Evolutionary conservation across 495 filamentous ascomycete genomes (phyloP), one percentile per base, ranked within the genome.

Genomic region (Melanomma pulvis-pyrius): DNA sequence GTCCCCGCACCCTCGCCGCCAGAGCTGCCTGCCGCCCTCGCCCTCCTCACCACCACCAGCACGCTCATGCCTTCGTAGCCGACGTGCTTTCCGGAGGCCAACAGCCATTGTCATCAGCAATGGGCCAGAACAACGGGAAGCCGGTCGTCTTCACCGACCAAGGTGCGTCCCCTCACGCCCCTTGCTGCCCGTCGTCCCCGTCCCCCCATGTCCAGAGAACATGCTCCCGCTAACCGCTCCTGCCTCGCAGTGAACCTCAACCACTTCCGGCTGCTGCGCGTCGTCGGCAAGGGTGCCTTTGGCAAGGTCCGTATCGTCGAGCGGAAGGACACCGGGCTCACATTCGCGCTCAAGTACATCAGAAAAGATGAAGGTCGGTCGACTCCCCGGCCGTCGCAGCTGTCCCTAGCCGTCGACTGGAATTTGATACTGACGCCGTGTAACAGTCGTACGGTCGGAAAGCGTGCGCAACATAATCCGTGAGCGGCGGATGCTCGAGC

Each of bases 271-370:
- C 85, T 98, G 26, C 82, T 98, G 34, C 88, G 94, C 72, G 94
- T 98, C 64, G 94, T 98, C 59, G 94, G 94, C 52, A 96, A 96
- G 75, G 94, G 94, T 73, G 96, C 94, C 21, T 98, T 98, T 78
- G 94, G 94, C 65, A 98, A 98, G 77, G 94, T 98, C 63, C 89
- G 94, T 63, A 98, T 98, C 71, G 94, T 98, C 71, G 94, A 98
- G 81, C 85, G 92, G 67, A 98, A 97, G 77, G 94, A 98, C 75
- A 96, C 93, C 1, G 88, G 88, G 49, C 87, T 90, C 74, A 93
- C 93, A 8, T 98, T 98, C 75, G 94, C 94, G 4, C 82, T 98
- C 48, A 98, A 98, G 74, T 98, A 98, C 77, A 98, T 98, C 56
- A 88, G 94, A 47, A 98, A 98, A 84, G 94, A 98, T 89, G 94